Base-by-base conservation (phyloP, 2,329 filamentous ascomycete genomes). In the Penicillium sp. region DNA sequence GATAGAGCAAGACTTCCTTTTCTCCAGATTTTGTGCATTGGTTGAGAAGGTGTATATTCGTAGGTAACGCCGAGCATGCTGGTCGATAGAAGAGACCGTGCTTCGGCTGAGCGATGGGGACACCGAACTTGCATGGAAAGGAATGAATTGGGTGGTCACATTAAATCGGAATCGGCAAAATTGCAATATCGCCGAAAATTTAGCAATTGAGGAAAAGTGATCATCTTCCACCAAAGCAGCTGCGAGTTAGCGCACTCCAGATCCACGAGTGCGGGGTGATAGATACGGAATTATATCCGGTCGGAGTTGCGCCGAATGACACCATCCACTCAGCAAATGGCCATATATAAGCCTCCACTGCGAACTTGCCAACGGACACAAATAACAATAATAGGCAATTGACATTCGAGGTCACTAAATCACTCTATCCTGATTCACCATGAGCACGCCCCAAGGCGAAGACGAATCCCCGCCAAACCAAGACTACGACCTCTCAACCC, bases 401-500 rank as follows among this genome's bases (percentile, higher is more conserved):
- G 25, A 14, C n/a, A 20, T 12, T 12, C 3, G 2, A 37, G 20
- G 47, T 22, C 22, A n/a, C 25, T 45, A 12, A 3, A 3, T 45
- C 8, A 25, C 14, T 35, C 6, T 11, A 42, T 42, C 25, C 25
- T 28, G 25, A 4, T 8, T 6, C 8, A 52, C 20, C 35, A 52
- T 39, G 49, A 52, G 15, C 42, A 45, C 15, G 17, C 15, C 15
- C 15, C 25, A 45, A 11, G 7, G 31, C 4, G 47, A 31, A 20
- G 5, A 4, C 14, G 50, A 62, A 17, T 5, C 41, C 43, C 42
- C 60, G n/a, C 53, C 57, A 37, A 65, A 67, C 37, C n/a, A 41
- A 10, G 81, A 90, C 72, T 90, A 90, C 67, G 79, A 89, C 67
- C 82, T 90, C 15, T 77, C 78, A 17, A 78, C 71, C 1, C 82